Percentiles rank a stretch among this genome's conserved stretches.
phyloP scores from a whole-genome alignment of 169 alveolate genomes.

The Eimeria acervulina region DNA sequence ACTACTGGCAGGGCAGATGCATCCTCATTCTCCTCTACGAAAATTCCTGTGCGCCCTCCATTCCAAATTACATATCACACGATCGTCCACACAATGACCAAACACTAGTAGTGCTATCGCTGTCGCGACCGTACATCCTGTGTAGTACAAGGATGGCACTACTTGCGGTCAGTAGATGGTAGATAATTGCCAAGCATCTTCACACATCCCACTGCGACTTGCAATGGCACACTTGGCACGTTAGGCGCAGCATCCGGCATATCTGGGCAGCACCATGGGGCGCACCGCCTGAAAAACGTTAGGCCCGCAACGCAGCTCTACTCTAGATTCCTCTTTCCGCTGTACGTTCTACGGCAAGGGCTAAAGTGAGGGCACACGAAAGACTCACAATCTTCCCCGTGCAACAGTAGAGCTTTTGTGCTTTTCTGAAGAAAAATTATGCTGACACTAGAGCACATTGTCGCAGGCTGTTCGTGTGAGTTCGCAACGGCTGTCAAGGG shows the following conservation, averaged over 20 bases:
- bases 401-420: not conserved
- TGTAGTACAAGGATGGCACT: not conserved
- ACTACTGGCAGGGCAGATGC: too few relatives aligned
- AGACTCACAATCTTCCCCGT: not conserved
- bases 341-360: not conserved
- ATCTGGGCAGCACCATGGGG: not conserved
- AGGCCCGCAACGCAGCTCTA: not conserved
- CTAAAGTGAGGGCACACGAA: not conserved
- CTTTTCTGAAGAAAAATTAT: not conserved
- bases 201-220: not conserved
- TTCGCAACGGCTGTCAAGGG: not conserved
- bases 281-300: not conserved
- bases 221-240: not conserved
- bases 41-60: not conserved
- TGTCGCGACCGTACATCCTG: constrained; percentile 10
- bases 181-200: not conserved
- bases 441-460: not conserved
- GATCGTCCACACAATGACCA: not conserved
- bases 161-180: not conserved
- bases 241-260: not conserved
- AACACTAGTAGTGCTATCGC: not conserved
- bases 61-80: not conserved
- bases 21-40: not conserved
- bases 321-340: not conserved
- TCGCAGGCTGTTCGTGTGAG: not conserved